Conservation (phyloP, 805 yeast species). For the Pichia gijzeniarum region DNA sequence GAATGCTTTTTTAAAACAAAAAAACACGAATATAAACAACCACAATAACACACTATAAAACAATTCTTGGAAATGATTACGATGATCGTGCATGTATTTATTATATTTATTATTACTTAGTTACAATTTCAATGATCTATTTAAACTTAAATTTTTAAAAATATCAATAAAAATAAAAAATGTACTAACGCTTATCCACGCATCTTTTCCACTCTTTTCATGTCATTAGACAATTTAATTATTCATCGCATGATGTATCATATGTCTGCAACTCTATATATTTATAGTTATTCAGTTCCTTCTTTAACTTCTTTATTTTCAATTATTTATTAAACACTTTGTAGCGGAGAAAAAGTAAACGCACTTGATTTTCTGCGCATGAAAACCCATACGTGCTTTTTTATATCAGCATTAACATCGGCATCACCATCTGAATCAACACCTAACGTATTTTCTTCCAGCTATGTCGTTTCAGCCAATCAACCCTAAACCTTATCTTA, state of each 20-base stretch:
- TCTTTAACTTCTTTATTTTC: slow-evolving; percentile 1
- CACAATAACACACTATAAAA: slow-evolving; percentile 1
- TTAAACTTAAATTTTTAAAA: neutral
- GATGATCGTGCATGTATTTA: slow-evolving; percentile 12
- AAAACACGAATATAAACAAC: slow-evolving; percentile 2
- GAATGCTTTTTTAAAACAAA: neutral
- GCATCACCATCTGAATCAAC: no score
- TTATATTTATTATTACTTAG: slow-evolving; percentile 6
- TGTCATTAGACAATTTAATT: neutral
- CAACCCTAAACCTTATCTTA: slow-evolving; percentile 87
- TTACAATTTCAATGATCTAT: neutral
- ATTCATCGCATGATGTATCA: no score
- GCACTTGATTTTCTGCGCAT: neutral
- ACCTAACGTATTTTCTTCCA: no score
- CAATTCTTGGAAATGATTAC: slow-evolving; percentile 2
- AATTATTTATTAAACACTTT: slow-evolving; percentile 1
- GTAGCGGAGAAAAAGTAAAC: neutral
- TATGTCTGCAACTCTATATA: neutral
- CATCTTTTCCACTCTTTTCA: neutral
- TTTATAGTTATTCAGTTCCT: slow-evolving; percentile 2
- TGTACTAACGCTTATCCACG: no score
- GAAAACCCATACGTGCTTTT: no score
- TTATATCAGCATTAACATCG: no score
- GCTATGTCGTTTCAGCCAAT: slow-evolving; percentile 50
- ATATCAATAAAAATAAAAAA: neutral